These are phyloP conservation scores for Peterozyma toletana DNA, from an alignment of 805 yeast genomes.

Conservation along the genomic window DNA sequence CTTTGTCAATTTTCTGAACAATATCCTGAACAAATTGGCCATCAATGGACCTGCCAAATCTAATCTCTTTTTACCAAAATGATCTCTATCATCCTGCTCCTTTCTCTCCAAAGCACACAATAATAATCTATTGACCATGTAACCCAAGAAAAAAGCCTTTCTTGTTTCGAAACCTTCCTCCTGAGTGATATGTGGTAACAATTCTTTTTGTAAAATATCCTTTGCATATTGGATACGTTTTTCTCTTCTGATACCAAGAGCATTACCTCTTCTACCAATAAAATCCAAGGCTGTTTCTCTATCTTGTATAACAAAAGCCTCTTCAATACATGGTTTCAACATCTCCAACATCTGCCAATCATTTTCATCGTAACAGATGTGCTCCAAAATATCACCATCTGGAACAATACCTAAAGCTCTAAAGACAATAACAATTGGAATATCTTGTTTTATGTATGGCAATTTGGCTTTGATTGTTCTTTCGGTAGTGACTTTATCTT, in stretches of 20 bases:
- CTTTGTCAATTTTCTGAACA: conserved; percentile 90
- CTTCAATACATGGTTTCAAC: conserved; percentile 98
- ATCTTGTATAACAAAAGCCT: conserved; percentile 96
- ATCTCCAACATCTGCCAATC: conserved; percentile 99
- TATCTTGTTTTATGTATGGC: conserved; percentile 94
- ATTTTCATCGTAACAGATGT: conserved; percentile 93
- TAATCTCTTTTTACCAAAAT: conserved; percentile 96
- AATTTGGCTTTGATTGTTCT: conserved; percentile 92
- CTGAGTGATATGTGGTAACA: conserved; percentile 95
- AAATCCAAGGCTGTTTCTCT: conserved; percentile 96
- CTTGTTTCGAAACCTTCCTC: conserved; percentile 95
- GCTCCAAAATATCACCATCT: conserved; percentile 97
- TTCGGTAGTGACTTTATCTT: conserved; percentile 54
- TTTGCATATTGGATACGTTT: conserved; percentile 98
- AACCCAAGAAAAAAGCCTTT: conserved; percentile 95
- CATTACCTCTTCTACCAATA: conserved; percentile 98
- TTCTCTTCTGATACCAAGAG: conserved; percentile 91
- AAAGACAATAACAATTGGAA: conserved; percentile 94
- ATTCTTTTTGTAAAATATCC: conserved; percentile 92
- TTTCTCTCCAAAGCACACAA: conserved; percentile 95
- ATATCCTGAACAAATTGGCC: conserved; percentile 89
- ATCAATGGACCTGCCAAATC: conserved; percentile 98
- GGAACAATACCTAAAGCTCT: conserved; percentile 98
- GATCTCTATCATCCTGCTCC: conserved; percentile 99
- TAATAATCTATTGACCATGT: conserved; percentile 92